Evolutionary conservation across 1,284 basidiomycete genomes (phyloP), one percentile per base, ranked within the genome.

Genomic region (Mycosarcoma mackinlayi): DNA sequence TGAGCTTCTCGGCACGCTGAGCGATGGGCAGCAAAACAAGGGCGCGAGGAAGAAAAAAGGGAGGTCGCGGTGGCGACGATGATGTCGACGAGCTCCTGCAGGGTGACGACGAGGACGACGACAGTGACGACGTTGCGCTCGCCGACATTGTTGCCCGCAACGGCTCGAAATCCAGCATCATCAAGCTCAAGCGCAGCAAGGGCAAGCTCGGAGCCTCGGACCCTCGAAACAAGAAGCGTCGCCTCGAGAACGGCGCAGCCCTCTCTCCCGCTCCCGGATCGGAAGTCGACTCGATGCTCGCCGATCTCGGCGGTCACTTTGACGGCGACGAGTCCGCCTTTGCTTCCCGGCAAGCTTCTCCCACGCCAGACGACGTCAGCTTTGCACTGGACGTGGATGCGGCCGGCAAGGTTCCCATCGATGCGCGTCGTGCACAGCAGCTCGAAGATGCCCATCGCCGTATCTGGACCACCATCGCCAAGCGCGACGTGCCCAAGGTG

Each of bases 391-490:
- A 64, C 34, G 35, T 72, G 11, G 74, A 64, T 37, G 63, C 75
- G 7, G 55, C 66, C 1, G 78, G 74, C 37, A 55, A 61, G 23
- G 72, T 79, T 3, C 73, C 75, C 25, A 74, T 80, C 51, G 75
- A 75, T 50, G 65, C 62, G 1, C 62, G 70, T 9, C 73, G 78
- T 28, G 71, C 68, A 6, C 68, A 75, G 48, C 58, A 75, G 51
- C 73, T 83, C 31, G 76, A 77, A 34, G 81, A 83, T 35, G 77
- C 78, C 4, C 80, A 81, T 52, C 68, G 72, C 41, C 72, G 77
- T 23, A 73, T 83, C 39, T 83, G 82, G 82, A 72, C 77, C 13
- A 72, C 63, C 13, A 81, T 83, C 27, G 80, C 83, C 28, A 74
- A 72, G 45, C 76, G 76, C 38, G 82, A 83, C 19, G 74, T 83